Base-by-base conservation (phyloP, 495 filamentous ascomycete genomes). In the Aspergillus nidulans region DNA sequence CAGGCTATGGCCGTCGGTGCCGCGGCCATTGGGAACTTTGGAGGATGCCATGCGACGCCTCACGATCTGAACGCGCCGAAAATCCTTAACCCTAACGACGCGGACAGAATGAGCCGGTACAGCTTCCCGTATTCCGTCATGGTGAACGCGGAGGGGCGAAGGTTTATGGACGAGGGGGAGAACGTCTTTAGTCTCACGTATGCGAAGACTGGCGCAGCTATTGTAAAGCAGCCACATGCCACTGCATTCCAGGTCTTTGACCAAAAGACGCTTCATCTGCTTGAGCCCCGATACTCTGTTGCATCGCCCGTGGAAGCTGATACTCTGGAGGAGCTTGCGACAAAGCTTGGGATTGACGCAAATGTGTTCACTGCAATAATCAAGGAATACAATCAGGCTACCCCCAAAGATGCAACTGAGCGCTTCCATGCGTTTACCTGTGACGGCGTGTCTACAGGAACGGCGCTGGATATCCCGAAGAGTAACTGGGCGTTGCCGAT, bases 151-250 rank as follows among this genome's bases (percentile, higher is more conserved):
- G 38, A 43, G 39, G 50, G 50, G 6, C 36, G 50, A 1, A 38
- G 50, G 20, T 53, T 53, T 24, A 4, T 53, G 8, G 50, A 53
- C 18, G 50, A 53, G 16, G 50, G 50, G 34, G 50, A 53, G 39
- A 34, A 53, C 21, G 20, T 28, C 21, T 53, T 53, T 25, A 43
- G 38, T 9, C 50, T 53, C 3, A 53, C 50, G 20, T 53, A 53
- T 19, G 50, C 50, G 6, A 53, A 53, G 50, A 53, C 50, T 2
- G 50, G 50, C 4, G 50, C 50, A 3, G 50, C 34, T 7, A 39
- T 41, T 21, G 32, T 41, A 10, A 4, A 15, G 9, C 49, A 52
- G 16, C 49, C 49, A 2, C 49, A 52, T 4, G 20, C 49, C 2
- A 52, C 36, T 10, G 39, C 39, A 21, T 42, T 42, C 21, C 39